Conservation (phyloP, 73 alveolate species). For the Diophrys sp. region DNA sequence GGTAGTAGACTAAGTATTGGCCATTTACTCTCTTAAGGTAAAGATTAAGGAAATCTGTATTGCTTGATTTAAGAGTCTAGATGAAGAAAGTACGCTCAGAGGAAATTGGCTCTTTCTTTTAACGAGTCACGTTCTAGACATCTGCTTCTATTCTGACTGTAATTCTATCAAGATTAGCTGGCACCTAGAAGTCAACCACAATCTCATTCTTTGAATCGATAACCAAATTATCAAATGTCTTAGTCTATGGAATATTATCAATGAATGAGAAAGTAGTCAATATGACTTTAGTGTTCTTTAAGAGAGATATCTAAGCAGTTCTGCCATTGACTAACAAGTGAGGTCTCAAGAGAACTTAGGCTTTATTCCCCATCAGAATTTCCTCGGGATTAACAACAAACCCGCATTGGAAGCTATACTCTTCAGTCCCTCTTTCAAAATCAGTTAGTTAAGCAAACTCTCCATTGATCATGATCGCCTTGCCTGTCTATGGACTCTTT, state of each 20-base stretch:
- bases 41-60: constrained; percentile 9
- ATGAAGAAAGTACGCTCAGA: neutral
- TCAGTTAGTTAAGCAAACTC: constrained; percentile 29
- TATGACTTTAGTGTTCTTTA: constrained; percentile 40
- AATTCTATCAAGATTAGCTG: constrained; percentile 25
- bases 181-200: constrained; percentile 46
- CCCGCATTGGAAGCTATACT: constrained; percentile 1
- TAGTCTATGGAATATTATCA: constrained; percentile 41
- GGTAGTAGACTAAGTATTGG: constrained; percentile 12
- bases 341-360: constrained; percentile 47
- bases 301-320: constrained; percentile 13
- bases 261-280: constrained; percentile 23
- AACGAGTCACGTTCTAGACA: neutral
- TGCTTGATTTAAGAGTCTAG: neutral
- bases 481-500: constrained; percentile 13
- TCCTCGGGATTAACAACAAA: constrained; percentile 26
- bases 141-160: constrained; percentile 10
- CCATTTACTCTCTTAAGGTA: constrained; percentile 18
- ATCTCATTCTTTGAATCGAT: constrained; percentile 13
- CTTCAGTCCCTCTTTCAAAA: constrained; percentile 10
- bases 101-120: neutral
- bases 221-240: constrained; percentile 32
- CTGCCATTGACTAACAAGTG: constrained; percentile 27
- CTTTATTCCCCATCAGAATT: constrained; percentile 54
- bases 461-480: constrained; percentile 20